These are phyloP conservation scores for Elsinoe arachidis DNA, from an alignment of 2,329 filamentous ascomycete species.

Conservation along the genomic window DNA sequence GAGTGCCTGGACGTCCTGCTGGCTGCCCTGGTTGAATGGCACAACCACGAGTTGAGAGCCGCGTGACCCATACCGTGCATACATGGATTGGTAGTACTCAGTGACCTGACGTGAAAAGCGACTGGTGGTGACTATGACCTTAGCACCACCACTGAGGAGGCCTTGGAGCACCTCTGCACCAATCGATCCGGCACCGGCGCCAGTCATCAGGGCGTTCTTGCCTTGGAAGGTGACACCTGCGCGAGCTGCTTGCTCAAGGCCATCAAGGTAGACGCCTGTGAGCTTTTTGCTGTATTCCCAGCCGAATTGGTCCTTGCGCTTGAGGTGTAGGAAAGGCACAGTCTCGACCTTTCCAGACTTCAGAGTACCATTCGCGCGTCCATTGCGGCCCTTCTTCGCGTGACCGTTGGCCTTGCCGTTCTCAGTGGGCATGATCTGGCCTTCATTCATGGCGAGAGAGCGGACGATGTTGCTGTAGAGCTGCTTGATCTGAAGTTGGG, in stretches of 20 bases:
- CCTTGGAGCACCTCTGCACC: constrained; percentile 95
- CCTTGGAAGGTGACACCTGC: constrained; percentile 83
- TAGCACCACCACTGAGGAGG: constrained; percentile 90
- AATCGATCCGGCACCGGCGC: constrained; percentile 94
- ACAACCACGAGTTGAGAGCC: constrained; percentile 96
- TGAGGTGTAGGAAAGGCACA: constrained; percentile 93
- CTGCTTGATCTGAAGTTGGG: constrained; percentile 91
- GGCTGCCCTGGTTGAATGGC: constrained; percentile 97
- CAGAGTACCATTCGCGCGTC: constrained; percentile 43
- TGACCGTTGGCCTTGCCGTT: constrained; percentile 57
- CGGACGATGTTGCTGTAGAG: constrained; percentile 91
- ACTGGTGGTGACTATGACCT: constrained; percentile 93
- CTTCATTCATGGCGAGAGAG: constrained; percentile 94
- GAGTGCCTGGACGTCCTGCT: constrained; percentile 91
- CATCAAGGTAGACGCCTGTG: constrained; percentile 85
- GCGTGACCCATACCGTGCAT: constrained; percentile 83
- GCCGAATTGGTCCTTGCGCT: constrained; percentile 84
- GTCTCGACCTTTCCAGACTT: constrained; percentile 90
- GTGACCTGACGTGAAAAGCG: constrained; percentile 95
- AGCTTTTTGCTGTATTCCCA: constrained; percentile 99
- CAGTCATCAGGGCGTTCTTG: constrained; percentile 97
- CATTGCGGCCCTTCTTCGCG: constrained; percentile 47
- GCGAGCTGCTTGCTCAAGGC: constrained; percentile 78
- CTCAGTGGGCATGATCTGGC: constrained; percentile 87
- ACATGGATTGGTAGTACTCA: constrained; percentile 99